A percentile compares a stretch with the other conserved stretches of the same genome.
Evolutionary conservation across 257 asterid species (phyloP).

Genomic region (Lycium ferocissimum): DNA sequence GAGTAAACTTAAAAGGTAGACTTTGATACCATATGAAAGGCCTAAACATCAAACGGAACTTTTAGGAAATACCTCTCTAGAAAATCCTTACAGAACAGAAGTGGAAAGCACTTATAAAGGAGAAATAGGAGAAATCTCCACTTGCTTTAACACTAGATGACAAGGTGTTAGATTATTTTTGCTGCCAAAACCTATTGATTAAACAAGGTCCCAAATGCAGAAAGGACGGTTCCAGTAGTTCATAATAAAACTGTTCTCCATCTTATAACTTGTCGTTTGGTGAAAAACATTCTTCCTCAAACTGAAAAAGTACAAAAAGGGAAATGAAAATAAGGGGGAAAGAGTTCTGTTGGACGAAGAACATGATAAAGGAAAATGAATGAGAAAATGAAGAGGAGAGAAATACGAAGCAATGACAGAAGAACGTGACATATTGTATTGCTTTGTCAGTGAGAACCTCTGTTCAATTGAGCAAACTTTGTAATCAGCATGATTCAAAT

Average conservation of each 20-base stretch:
- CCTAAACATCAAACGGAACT: no score
- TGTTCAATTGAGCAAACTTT: background rate
- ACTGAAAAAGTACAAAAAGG: background rate
- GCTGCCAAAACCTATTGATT: background rate
- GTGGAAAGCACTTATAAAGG: background rate
- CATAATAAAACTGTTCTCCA: no score
- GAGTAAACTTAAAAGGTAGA: no score
- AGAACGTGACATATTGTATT: constrained; percentile 1
- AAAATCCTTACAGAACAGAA: no score
- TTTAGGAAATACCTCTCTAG: no score
- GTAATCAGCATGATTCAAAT: background rate
- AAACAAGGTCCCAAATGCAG: background rate
- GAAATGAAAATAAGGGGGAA: background rate
- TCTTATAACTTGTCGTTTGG: background rate
- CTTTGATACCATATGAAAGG: no score
- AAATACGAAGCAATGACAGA: background rate
- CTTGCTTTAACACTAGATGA: background rate
- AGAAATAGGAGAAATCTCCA: background rate
- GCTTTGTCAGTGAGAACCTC: background rate
- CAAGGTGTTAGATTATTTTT: background rate
- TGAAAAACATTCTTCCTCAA: background rate
- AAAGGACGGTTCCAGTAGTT: no score
- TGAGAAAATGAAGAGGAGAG: background rate
- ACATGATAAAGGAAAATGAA: background rate
- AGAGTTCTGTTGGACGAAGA: background rate